Percentiles rank a stretch among this genome's conserved stretches.
These are phyloP conservation scores for Lathyrus tuberosus DNA, from an alignment of 306 rosid genomes.

Conservation along the genomic window DNA sequence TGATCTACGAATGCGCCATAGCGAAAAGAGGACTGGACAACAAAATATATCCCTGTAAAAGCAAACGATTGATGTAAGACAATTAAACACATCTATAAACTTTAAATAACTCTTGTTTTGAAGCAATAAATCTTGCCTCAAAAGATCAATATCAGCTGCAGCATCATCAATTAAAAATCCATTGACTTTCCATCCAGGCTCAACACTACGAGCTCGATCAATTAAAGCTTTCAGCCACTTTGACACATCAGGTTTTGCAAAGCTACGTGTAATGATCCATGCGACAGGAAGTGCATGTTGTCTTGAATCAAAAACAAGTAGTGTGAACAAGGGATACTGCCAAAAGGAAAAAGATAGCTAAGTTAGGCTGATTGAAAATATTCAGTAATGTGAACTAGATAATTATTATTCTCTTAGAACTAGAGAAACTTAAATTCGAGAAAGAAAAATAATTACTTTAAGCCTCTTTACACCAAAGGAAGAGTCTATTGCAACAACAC, in stretches of 20 bases:
- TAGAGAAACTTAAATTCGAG: constrained; percentile 9
- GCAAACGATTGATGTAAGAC: constrained; percentile 34
- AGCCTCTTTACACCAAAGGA: constrained; percentile 91
- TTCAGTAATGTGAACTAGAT: not conserved
- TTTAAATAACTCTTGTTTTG: constrained; percentile 27
- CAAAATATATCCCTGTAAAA: constrained; percentile 75
- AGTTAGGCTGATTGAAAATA: constrained; percentile 31
- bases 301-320: constrained; percentile 91
- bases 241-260: constrained; percentile 75
- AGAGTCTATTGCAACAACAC: constrained; percentile 84
- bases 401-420: constrained; percentile 10
- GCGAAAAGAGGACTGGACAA: constrained; percentile 84
- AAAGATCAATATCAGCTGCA: constrained; percentile 80
- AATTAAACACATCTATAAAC: constrained; percentile 12
- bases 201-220: constrained; percentile 67
- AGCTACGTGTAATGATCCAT: constrained; percentile 94
- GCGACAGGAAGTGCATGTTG: constrained; percentile 96
- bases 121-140: constrained; percentile 62
- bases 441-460: constrained; percentile 56
- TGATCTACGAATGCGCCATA: constrained; percentile 91
- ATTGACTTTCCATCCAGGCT: constrained; percentile 84
- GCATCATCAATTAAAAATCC: constrained; percentile 92
- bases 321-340: constrained; percentile 95
- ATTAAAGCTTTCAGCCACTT: constrained; percentile 86
- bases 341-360: constrained; percentile 43